phyloP scores from a whole-genome alignment of 2,329 filamentous ascomycete species.

The Claviceps digitariae region DNA sequence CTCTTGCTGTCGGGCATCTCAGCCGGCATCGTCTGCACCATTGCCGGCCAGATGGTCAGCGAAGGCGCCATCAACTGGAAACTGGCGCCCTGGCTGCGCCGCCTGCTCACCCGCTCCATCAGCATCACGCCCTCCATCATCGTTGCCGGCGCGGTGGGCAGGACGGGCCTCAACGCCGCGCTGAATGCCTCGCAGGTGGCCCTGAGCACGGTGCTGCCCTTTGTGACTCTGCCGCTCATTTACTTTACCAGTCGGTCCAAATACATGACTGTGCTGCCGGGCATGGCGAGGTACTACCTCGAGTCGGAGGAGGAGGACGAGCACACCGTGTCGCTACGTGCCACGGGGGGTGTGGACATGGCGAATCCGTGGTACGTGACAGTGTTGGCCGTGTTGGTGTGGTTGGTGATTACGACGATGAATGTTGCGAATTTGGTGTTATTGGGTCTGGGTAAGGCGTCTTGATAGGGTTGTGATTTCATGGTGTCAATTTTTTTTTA shows the following conservation, averaged over 20 bases:
- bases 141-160: slow-evolving; percentile 67
- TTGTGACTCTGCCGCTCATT: slow-evolving; percentile 69
- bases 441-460: slow-evolving; percentile 25
- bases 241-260: slow-evolving; percentile 70
- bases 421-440: slow-evolving; percentile 66
- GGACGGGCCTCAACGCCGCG: slow-evolving; percentile 54
- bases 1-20: slow-evolving; percentile 68
- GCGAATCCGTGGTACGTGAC: slow-evolving; percentile 55
- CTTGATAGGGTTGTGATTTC: background rate
- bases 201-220: slow-evolving; percentile 65
- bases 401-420: slow-evolving; percentile 63
- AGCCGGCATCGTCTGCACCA: slow-evolving; percentile 79
- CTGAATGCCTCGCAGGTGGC: slow-evolving; percentile 68
- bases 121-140: slow-evolving; percentile 73
- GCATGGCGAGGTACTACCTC: slow-evolving; percentile 22
- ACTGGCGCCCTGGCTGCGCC: slow-evolving; percentile 62
- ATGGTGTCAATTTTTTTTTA: background rate
- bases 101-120: slow-evolving; percentile 64
- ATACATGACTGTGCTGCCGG: slow-evolving; percentile 60
- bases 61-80: slow-evolving; percentile 70
- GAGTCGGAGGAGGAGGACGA: slow-evolving; percentile 14
- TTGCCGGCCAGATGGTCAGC: slow-evolving; percentile 77
- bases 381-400: slow-evolving; percentile 44
- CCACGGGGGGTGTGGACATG: slow-evolving; percentile 40
- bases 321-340: slow-evolving; percentile 1